Conservation (phyloP, 2,329 filamentous ascomycete species). For the Calonectria pauciramosa region DNA sequence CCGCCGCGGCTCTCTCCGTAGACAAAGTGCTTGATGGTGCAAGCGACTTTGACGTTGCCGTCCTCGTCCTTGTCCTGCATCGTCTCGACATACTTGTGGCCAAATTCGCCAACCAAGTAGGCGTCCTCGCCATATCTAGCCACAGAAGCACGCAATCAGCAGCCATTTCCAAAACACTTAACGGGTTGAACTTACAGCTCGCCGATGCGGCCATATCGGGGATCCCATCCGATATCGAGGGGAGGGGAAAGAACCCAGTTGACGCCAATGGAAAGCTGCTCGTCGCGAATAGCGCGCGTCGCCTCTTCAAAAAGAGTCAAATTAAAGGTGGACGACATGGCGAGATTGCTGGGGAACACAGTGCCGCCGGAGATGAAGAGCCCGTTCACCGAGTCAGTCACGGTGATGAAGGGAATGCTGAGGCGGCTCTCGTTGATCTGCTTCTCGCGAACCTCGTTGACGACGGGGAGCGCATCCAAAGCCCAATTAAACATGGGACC, state of each 20-base stretch:
- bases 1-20: conserved; percentile 51
- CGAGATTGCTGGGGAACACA: conserved; percentile 48
- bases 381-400: conserved; percentile 46
- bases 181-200: conserved; percentile 30
- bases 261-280: conserved; percentile 48
- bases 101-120: conserved; percentile 50
- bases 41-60: conserved; percentile 51
- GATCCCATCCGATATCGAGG: conserved; percentile 50
- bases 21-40: conserved; percentile 54
- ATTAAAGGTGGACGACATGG: conserved; percentile 49
- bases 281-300: conserved; percentile 47
- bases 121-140: conserved; percentile 50
- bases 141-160: conserved; percentile 28
- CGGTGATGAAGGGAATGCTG: conserved; percentile 37
- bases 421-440: conserved; percentile 34
- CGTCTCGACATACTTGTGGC: conserved; percentile 48
- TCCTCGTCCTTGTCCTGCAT: conserved; percentile 52
- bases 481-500: conserved; percentile 48
- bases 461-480: conserved; percentile 43
- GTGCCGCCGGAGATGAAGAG: conserved; percentile 48
- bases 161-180: background rate
- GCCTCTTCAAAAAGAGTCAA: conserved; percentile 46
- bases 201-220: conserved; percentile 42
- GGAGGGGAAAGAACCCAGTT: conserved; percentile 52
- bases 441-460: conserved; percentile 40